phyloP scores from a whole-genome alignment of 352 stramenopile species.

The Pythium vanterpoolii region DNA sequence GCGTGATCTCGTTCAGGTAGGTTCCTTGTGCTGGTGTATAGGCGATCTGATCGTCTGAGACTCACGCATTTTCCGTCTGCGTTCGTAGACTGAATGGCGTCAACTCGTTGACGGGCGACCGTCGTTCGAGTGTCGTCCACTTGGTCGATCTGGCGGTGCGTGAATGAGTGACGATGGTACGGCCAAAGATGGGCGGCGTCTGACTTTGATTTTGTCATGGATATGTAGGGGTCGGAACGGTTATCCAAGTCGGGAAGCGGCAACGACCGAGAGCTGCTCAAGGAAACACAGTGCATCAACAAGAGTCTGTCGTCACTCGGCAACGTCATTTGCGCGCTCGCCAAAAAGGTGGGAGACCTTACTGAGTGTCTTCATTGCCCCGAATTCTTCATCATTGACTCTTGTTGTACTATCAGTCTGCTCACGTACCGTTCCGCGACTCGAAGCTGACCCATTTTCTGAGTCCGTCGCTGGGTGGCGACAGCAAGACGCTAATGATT shows the following conservation, averaged over 20 bases:
- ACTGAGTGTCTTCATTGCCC: neutral
- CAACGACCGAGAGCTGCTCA: conserved; percentile 71
- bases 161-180: neutral
- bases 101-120: conserved; percentile 54
- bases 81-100: conserved; percentile 49
- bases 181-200: neutral
- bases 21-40: neutral
- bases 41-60: neutral
- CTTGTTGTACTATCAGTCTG: conserved; percentile 30
- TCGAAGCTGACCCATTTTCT: conserved; percentile 88
- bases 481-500: conserved; percentile 91
- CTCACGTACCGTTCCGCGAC: conserved; percentile 85
- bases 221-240: conserved; percentile 68
- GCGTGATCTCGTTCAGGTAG: conserved; percentile 80
- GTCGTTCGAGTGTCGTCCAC: conserved; percentile 65
- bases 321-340: conserved; percentile 80
- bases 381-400: neutral
- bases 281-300: conserved; percentile 85
- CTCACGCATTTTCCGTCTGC: neutral
- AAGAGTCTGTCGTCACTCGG: conserved; percentile 83
- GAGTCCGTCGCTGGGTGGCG: conserved; percentile 76
- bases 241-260: conserved; percentile 79
- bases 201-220: neutral
- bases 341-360: conserved; percentile 56
- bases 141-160: conserved; percentile 78